Percentiles rank a stretch among this genome's conserved stretches.
These are phyloP conservation scores for Manihot esculenta DNA, from an alignment of 441 rosid genomes.

Conservation along the genomic window DNA sequence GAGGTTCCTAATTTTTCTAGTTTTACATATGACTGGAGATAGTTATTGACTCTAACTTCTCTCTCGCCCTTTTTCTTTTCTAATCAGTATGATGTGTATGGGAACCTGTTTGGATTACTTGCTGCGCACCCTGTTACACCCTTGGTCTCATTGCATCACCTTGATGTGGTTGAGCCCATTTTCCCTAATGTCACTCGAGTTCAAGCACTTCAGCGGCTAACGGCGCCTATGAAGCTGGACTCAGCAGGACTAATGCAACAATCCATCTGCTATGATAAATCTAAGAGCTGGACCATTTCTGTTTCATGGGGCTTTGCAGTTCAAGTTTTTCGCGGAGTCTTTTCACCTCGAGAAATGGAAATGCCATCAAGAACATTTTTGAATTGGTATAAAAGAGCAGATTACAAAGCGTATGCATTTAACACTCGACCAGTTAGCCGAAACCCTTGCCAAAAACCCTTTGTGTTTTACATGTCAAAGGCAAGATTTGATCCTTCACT, in stretches of 20 bases:
- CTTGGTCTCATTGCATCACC: conserved; percentile 82
- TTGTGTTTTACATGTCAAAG: conserved; percentile 64
- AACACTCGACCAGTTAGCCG: conserved; percentile 91
- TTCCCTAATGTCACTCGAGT: conserved; percentile 85
- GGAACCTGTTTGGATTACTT: conserved; percentile 87
- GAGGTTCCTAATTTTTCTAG: background rate
- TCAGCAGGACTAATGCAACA: conserved; percentile 91
- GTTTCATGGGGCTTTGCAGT: conserved; percentile 96
- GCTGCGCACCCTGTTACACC: conserved; percentile 93
- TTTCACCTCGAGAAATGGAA: conserved; percentile 88
- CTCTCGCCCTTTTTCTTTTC: background rate
- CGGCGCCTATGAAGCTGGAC: conserved; percentile 64
- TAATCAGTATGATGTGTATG: conserved; percentile 91
- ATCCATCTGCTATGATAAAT: conserved; percentile 84
- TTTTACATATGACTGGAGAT: background rate
- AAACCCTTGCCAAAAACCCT: conserved; percentile 94
- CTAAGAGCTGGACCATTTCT: conserved; percentile 70
- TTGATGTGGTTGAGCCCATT: conserved; percentile 89
- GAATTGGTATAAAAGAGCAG: conserved; percentile 90
- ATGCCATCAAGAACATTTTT: conserved; percentile 96
- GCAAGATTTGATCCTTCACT: conserved; percentile 41
- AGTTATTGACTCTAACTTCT: conserved; percentile 20
- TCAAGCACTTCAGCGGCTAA: conserved; percentile 61
- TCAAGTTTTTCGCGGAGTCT: conserved; percentile 76
- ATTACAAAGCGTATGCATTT: conserved; percentile 91